These are phyloP conservation scores for Endoconidiophora polonica DNA, from an alignment of 2,329 filamentous ascomycete genomes.

Conservation along the genomic window DNA sequence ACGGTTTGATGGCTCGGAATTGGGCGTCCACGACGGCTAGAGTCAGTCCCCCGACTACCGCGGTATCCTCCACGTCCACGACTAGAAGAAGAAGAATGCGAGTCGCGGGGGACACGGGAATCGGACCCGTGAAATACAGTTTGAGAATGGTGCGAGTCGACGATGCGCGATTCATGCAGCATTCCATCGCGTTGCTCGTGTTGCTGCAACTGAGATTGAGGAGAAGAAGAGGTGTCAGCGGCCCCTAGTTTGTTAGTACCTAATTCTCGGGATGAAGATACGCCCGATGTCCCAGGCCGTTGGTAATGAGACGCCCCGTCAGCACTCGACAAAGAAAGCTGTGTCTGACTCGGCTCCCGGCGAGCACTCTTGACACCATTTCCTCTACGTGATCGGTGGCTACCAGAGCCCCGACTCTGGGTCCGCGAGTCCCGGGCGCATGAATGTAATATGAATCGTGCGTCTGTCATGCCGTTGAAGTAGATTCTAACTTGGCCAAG, in stretches of 20 bases:
- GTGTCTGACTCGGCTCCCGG: neutral
- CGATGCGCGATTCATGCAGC: too few relatives aligned
- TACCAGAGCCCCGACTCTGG: conserved; percentile 16
- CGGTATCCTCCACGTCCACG: conserved; percentile 8
- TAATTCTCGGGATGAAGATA: too few relatives aligned
- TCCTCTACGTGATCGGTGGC: conserved; percentile 17
- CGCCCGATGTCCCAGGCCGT: too few relatives aligned
- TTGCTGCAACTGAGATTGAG: neutral
- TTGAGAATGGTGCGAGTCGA: too few relatives aligned
- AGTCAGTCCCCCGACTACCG: conserved; percentile 7
- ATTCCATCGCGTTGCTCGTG: neutral
- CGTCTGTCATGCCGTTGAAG: conserved; percentile 24
- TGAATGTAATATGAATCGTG: conserved; percentile 24
- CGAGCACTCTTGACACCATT: conserved; percentile 1
- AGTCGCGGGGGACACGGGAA: neutral
- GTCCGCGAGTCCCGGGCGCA: conserved; percentile 20
- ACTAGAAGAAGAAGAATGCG: neutral
- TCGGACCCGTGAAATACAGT: neutral
- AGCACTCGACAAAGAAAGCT: too few relatives aligned
- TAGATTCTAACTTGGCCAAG: conserved; percentile 21
- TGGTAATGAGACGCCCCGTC: too few relatives aligned
- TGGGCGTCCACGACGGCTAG: conserved; percentile 7
- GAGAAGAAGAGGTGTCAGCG: too few relatives aligned
- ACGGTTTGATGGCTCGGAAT: neutral
- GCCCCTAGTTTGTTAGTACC: too few relatives aligned